These are phyloP conservation scores for Cercospora brassicicola DNA, from an alignment of 2,329 filamentous ascomycete species.

Conservation along the genomic window DNA sequence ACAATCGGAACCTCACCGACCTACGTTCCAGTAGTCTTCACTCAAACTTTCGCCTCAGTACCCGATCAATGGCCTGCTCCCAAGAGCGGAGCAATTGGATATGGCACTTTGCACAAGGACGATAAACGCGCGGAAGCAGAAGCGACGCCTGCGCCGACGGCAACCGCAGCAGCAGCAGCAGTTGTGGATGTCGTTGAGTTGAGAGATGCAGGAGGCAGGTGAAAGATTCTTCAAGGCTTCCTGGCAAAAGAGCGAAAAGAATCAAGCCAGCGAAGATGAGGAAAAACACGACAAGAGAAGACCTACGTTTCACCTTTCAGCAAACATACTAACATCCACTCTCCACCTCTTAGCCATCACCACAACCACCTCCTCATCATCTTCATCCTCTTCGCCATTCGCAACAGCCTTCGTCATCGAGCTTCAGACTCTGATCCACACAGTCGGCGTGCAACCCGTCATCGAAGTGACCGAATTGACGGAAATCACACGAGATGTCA, in stretches of 20 bases:
- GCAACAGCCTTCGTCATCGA: conserved; percentile 9
- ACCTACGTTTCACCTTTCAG: neutral
- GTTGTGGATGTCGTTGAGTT: neutral
- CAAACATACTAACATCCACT: neutral
- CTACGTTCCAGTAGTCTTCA: conserved; percentile 33
- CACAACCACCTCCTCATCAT: neutral
- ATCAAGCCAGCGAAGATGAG: too few relatives aligned
- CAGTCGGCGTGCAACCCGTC: conserved; percentile 1
- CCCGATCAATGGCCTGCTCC: conserved; percentile 34
- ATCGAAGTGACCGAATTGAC: conserved; percentile 10
- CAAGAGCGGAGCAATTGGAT: conserved; percentile 31
- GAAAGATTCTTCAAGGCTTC: neutral
- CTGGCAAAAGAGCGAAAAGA: too few relatives aligned
- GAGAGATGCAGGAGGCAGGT: neutral
- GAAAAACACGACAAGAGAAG: neutral
- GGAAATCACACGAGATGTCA: neutral
- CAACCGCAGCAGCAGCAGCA: too few relatives aligned
- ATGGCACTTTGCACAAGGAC: conserved; percentile 27
- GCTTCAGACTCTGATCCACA: conserved; percentile 8
- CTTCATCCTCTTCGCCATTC: neutral
- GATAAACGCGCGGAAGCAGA: neutral
- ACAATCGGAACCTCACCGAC: conserved; percentile 24
- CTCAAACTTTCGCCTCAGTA: conserved; percentile 36
- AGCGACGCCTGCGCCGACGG: neutral
- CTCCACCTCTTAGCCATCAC: too few relatives aligned